phyloP scores from a whole-genome alignment of 305 asterid species.

The Fraxinus albicans region DNA sequence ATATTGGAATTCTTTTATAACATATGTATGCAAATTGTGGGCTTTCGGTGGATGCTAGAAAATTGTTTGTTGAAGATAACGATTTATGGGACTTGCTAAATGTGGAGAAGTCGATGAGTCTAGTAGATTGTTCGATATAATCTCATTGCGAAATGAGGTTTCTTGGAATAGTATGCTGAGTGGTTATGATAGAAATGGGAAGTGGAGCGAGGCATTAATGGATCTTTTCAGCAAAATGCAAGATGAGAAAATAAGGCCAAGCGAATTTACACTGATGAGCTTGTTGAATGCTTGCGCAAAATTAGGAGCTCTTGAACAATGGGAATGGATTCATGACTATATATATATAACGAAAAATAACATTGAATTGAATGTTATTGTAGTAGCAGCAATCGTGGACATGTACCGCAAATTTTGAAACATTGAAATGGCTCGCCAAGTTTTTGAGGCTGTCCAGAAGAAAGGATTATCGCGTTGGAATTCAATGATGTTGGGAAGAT shows the following conservation, averaged over 20 bases:
- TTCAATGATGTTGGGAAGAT: slow-evolving; percentile 59
- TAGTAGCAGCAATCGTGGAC: slow-evolving; percentile 55
- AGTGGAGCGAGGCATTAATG: slow-evolving; percentile 40
- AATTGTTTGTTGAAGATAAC: slow-evolving; percentile 48
- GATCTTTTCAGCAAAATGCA: slow-evolving; percentile 27
- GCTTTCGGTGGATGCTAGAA: slow-evolving; percentile 45
- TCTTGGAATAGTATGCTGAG: slow-evolving; percentile 71
- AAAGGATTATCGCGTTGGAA: slow-evolving; percentile 69
- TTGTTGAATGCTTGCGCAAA: slow-evolving; percentile 57
- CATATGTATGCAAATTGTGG: slow-evolving; percentile 68
- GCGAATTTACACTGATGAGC: slow-evolving; percentile 54
- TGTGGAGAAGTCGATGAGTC: slow-evolving; percentile 48
- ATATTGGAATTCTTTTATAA: slow-evolving; percentile 43
- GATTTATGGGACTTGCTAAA: slow-evolving; percentile 52
- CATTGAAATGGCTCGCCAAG: slow-evolving; percentile 32
- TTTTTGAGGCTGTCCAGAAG: slow-evolving; percentile 29
- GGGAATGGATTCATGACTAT: slow-evolving; percentile 46
- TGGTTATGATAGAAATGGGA: slow-evolving; percentile 49
- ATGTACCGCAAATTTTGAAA: slow-evolving; percentile 69
- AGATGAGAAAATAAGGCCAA: slow-evolving; percentile 26
- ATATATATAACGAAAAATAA: slow-evolving; percentile 31
- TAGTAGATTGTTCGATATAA: slow-evolving; percentile 43
- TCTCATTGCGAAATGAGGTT: slow-evolving; percentile 43
- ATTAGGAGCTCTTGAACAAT: slow-evolving; percentile 49
- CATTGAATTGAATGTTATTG: slow-evolving; percentile 47